A percentile compares a stretch with the other conserved stretches of the same genome.
Evolutionary conservation across 2,329 filamentous ascomycete species (phyloP).

Genomic region (Penicillium sp.): DNA sequence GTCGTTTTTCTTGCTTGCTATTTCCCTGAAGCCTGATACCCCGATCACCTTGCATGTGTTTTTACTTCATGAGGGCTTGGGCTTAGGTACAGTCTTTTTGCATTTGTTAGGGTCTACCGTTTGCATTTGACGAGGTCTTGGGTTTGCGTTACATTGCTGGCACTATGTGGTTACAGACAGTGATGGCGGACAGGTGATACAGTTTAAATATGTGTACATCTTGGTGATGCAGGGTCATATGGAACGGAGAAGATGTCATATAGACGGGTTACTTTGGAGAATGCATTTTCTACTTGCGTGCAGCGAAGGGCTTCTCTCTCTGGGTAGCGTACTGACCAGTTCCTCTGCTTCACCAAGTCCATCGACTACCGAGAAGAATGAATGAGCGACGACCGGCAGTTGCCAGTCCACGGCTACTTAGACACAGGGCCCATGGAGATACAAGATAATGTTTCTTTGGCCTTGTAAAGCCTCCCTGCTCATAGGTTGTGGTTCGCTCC

Average conservation of each 20-base stretch:
- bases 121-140: not conserved
- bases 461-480: no score
- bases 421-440: no score
- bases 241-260: not conserved
- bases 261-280: not conserved
- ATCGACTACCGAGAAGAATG: no score
- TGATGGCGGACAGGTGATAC: not conserved
- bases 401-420: no score
- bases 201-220: not conserved
- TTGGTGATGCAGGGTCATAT: not conserved
- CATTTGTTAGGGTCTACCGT: not conserved
- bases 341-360: not conserved
- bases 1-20: not conserved
- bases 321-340: not conserved
- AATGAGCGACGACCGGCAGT: no score
- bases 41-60: not conserved
- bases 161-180: not conserved
- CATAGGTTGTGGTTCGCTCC: no score
- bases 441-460: no score
- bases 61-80: not conserved
- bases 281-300: not conserved
- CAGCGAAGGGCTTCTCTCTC: constrained; percentile 7
- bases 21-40: not conserved
- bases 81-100: not conserved
- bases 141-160: not conserved